phyloP scores from a whole-genome alignment of 768 basidiomycete species.

The Termitomyces sp. region DNA sequence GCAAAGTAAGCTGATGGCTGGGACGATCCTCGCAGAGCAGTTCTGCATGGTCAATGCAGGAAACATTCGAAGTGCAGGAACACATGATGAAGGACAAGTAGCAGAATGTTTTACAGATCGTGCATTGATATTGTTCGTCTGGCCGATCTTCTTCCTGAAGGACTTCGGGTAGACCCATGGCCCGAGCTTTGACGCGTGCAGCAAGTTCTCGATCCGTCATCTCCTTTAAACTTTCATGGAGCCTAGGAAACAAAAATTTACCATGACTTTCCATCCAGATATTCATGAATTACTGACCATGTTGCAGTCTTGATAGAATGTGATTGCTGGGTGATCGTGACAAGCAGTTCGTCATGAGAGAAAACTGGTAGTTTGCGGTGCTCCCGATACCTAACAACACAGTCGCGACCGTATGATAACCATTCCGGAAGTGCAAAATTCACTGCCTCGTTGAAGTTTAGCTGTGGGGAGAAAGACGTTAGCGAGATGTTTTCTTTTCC shows the following conservation, averaged over 20 bases:
- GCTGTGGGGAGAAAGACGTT: slow-evolving; percentile 33
- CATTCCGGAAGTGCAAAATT: slow-evolving; percentile 98
- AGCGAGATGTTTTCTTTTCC: slow-evolving; percentile 13
- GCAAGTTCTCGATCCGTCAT: slow-evolving; percentile 84
- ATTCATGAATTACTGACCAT: slow-evolving; percentile 52
- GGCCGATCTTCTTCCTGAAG: slow-evolving; percentile 75
- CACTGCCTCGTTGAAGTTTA: slow-evolving; percentile 99
- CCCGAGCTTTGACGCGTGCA: slow-evolving; percentile 58
- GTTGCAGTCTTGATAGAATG: slow-evolving; percentile 87
- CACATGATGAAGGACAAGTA: slow-evolving; percentile 93
- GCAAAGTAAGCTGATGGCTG: slow-evolving; percentile 49
- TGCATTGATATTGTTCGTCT: slow-evolving; percentile 96
- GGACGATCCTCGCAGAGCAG: slow-evolving; percentile 60
- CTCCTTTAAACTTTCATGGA: slow-evolving; percentile 75
- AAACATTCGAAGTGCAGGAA: slow-evolving; percentile 68
- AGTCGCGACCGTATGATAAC: slow-evolving; percentile 82
- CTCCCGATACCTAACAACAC: slow-evolving; percentile 85
- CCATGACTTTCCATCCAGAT: neutral
- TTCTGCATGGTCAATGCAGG: slow-evolving; percentile 81
- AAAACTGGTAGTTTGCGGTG: slow-evolving; percentile 94
- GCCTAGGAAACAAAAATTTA: slow-evolving; percentile 40
- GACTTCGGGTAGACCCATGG: slow-evolving; percentile 55
- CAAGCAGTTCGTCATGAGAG: slow-evolving; percentile 93
- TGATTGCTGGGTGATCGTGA: slow-evolving; percentile 97
- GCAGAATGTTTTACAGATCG: slow-evolving; percentile 88